Conservation (phyloP, 495 filamentous ascomycete genomes). For the Cercophora sp. region DNA sequence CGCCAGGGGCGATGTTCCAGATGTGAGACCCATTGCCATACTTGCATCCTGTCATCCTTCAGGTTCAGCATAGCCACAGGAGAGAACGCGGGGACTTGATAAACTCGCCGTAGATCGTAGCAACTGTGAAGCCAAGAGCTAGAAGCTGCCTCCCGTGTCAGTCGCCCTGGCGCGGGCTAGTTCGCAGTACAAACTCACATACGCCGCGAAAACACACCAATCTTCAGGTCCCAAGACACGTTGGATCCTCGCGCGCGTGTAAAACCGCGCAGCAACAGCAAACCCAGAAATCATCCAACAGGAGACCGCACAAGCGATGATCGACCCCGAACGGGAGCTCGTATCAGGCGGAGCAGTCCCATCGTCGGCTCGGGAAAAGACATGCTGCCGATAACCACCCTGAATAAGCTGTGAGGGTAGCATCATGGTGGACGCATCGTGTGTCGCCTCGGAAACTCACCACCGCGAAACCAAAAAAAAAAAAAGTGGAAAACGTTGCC, state of each 20-base stretch:
- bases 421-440: too few relatives aligned
- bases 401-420: too few relatives aligned
- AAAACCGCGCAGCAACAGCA: not conserved
- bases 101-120: not conserved
- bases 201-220: constrained; percentile 1
- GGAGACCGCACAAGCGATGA: not conserved
- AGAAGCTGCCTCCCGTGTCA: not conserved
- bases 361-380: too few relatives aligned
- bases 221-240: not conserved
- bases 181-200: not conserved
- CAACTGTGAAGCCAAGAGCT: not conserved
- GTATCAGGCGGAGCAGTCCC: too few relatives aligned
- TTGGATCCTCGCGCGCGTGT: not conserved
- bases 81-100: not conserved
- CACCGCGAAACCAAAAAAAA: too few relatives aligned
- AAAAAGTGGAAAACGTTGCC: too few relatives aligned
- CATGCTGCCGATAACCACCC: too few relatives aligned
- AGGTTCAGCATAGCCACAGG: not conserved
- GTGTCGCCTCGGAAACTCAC: too few relatives aligned
- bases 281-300: not conserved
- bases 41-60: not conserved
- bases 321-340: not conserved
- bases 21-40: not conserved
- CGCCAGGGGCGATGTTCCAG: not conserved
- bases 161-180: too few relatives aligned